Conservation (phyloP, 495 filamentous ascomycete genomes). For the Beverwykella pulmonaria region DNA sequence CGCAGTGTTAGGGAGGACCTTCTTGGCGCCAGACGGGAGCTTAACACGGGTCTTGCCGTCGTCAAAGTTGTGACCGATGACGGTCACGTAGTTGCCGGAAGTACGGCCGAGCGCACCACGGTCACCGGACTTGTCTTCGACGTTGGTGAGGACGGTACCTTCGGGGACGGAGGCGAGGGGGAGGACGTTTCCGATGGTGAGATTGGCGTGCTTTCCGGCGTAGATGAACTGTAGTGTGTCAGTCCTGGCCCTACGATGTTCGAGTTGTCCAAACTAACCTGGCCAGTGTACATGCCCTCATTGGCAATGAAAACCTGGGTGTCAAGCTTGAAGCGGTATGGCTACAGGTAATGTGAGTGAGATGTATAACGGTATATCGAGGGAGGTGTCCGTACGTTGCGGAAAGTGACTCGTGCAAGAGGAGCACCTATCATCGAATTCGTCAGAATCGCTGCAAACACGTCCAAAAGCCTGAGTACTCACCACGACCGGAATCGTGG, state of each 20-base stretch:
- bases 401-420: conserved; percentile 94
- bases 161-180: conserved; percentile 91
- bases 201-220: conserved; percentile 94
- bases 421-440: conserved; percentile 67
- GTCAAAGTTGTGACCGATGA: conserved; percentile 89
- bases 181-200: conserved; percentile 96
- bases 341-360: conserved; percentile 26
- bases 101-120: conserved; percentile 93
- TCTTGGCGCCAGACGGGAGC: conserved; percentile 98
- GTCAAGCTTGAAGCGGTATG: conserved; percentile 68
- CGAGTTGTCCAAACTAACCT: conserved; percentile 27
- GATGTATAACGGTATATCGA: conserved; percentile 80
- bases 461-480: conserved; percentile 5
- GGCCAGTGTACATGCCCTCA: conserved; percentile 99
- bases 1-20: conserved; percentile 87
- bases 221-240: conserved; percentile 76
- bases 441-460: conserved; percentile 8
- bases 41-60: conserved; percentile 99
- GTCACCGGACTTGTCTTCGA: conserved; percentile 98
- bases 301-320: conserved; percentile 86
- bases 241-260: neutral
- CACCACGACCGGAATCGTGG: conserved; percentile 87
- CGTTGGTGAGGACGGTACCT: conserved; percentile 97
- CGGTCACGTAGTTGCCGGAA: conserved; percentile 98
- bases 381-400: conserved; percentile 57